Conservation (phyloP, 768 basidiomycete species). For the Psilocybe azurescens region DNA sequence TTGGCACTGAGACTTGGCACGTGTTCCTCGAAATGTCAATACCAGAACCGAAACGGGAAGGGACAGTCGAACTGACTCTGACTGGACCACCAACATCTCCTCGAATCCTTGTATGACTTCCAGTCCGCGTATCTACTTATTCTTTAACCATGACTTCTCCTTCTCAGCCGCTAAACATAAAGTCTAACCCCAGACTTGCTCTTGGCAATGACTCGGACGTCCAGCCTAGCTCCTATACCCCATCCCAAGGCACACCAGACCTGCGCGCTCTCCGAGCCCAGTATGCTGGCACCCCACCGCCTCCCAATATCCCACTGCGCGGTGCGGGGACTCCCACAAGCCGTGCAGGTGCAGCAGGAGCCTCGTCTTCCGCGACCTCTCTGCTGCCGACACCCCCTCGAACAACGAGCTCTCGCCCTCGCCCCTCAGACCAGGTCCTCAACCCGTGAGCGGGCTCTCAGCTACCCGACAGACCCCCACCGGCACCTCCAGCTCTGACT, state of each 20-base stretch:
- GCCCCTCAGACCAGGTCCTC: slow-evolving; percentile 18
- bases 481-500: slow-evolving; percentile 29
- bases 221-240: slow-evolving; percentile 30
- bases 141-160: slow-evolving; percentile 52
- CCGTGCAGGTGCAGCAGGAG: slow-evolving; percentile 11
- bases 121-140: slow-evolving; percentile 5
- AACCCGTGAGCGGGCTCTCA: slow-evolving; percentile 24
- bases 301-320: slow-evolving; percentile 60
- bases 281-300: slow-evolving; percentile 63
- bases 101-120: slow-evolving; percentile 17
- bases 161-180: slow-evolving; percentile 63
- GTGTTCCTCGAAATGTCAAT: slow-evolving; percentile 15
- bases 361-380: slow-evolving; percentile 22
- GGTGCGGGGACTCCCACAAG: slow-evolving; percentile 22
- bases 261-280: slow-evolving; percentile 66
- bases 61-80: not conserved
- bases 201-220: slow-evolving; percentile 15
- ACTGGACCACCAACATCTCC: too few species aligned
- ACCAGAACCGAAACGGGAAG: not conserved
- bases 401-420: slow-evolving; percentile 5
- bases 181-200: slow-evolving; percentile 25
- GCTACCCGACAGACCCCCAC: slow-evolving; percentile 21
- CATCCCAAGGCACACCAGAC: slow-evolving; percentile 64
- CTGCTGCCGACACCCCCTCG: slow-evolving; percentile 3
- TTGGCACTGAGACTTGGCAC: too few species aligned